Evolutionary conservation across 2,329 filamentous ascomycete species (phyloP), one percentile per base, ranked within the genome.

Genomic region (Cadophora sp.): DNA sequence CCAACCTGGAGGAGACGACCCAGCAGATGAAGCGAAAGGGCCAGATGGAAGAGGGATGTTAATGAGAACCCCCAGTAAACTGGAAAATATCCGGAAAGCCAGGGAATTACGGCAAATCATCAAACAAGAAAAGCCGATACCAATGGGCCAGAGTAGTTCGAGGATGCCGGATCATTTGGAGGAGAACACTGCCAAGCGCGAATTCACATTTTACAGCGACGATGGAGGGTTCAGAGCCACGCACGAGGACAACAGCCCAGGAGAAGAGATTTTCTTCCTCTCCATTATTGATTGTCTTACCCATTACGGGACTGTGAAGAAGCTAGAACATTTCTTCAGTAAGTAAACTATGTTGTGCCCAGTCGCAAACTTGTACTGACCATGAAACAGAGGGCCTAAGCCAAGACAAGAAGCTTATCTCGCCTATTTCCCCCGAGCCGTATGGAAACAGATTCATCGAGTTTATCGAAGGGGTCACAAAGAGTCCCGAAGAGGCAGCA

Each of bases 271-370:
- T 50, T 99, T 99, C 80, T 99, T 99, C 78, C 87, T 99, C 8
- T 96, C 96, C 43, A 96, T 99, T 74, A 99, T 99, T 79, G 96
- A 99, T 80, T 99, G 96, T 79, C 83, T 99, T 75, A 99, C 96
- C 74, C 93, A 97, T 79, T 99, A 98, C 79, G 94, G 94, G 72
- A 89, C 94, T 71, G 87, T 97, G 80, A 99, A 99, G 82, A 95
- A 96, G 77, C 87, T 95, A 69, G 96, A 99, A 79, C 91, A 98
- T 80, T 96, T 98, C 80, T 96, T 94, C 91, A 99, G 76, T 77
- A 70, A 39, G 75, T 71, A 51, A 18, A 8, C 9, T 16, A 43
- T 36, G 11, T 13, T 18, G 30, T 41, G n/a, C 33, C 30, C 1
- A n/a, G 53, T 22, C 14, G 48, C 22, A 27, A 55, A 20, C 59